Evolutionary conservation across 208 protist genomes (phyloP).

Genomic region (Balamuthia mandrillaris): DNA sequence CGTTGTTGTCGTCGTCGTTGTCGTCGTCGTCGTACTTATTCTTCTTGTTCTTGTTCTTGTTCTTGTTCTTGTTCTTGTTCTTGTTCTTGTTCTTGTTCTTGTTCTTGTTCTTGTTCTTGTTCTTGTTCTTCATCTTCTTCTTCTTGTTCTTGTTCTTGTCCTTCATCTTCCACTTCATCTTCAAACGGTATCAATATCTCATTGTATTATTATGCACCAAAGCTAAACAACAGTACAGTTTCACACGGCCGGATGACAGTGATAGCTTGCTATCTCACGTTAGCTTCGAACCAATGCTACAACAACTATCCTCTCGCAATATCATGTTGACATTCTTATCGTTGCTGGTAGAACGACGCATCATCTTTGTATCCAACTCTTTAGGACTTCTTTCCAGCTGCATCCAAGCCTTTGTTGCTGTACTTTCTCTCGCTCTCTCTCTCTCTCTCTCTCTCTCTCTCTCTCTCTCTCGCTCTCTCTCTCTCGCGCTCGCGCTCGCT

Average conservation of each 20-base stretch:
- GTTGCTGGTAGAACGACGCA: background rate
- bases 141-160: background rate
- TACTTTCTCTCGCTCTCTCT: background rate
- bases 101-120: background rate
- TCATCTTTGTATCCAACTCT: background rate
- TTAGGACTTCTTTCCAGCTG: background rate
- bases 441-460: background rate
- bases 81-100: background rate
- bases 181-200: too few species aligned
- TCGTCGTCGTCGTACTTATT: too few species aligned
- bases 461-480: too few species aligned
- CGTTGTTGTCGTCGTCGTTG: too few species aligned
- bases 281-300: background rate
- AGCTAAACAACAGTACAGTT: background rate
- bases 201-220: too few species aligned
- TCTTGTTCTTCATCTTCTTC: background rate
- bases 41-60: too few species aligned
- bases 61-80: too few species aligned
- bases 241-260: constrained; percentile 1
- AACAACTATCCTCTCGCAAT: background rate
- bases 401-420: background rate
- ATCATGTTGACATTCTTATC: background rate
- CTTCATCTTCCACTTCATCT: too few species aligned
- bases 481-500: too few species aligned
- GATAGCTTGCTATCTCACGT: background rate